A percentile compares a stretch with the other conserved stretches of the same genome.
phyloP scores from a whole-genome alignment of 2,329 filamentous ascomycete species.

The Epichloe typhina region DNA sequence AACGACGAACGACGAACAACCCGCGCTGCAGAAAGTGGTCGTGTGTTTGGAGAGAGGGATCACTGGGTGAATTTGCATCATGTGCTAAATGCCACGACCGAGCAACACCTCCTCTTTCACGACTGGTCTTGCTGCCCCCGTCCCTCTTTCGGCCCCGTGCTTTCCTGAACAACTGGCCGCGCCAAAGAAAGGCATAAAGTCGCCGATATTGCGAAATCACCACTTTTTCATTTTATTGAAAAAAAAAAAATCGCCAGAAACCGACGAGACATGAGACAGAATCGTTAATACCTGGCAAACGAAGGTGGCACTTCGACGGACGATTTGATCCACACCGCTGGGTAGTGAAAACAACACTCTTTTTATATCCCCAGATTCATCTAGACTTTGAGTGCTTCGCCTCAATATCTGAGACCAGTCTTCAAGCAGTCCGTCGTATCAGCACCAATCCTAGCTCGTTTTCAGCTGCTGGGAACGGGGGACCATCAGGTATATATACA shows the following conservation, averaged over 20 bases:
- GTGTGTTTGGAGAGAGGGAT: not conserved
- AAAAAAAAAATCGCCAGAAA: not conserved
- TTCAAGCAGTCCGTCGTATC: not conserved
- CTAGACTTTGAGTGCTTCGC: not conserved
- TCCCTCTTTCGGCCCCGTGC: not conserved
- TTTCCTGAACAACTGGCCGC: not conserved
- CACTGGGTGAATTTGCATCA: conserved; percentile 3
- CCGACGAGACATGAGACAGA: conserved; percentile 6
- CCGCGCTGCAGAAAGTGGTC: not conserved
- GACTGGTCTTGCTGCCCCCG: not conserved
- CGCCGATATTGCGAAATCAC: not conserved
- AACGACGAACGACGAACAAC: conserved; percentile 1
- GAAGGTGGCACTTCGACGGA: not conserved
- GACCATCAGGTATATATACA: not conserved
- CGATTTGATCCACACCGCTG: not conserved
- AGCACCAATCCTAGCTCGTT: not conserved
- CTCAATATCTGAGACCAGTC: not conserved
- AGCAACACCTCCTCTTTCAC: conserved; percentile 2
- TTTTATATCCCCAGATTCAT: not conserved
- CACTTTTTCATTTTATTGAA: not conserved
- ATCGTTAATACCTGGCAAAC: conserved; percentile 3
- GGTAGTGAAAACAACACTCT: not conserved
- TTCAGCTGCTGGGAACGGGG: not conserved
- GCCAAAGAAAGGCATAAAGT: not conserved
- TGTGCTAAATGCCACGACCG: conserved; percentile 6